Conservation (phyloP, 495 filamentous ascomycete species). For the Staphylotrichum longicolle region DNA sequence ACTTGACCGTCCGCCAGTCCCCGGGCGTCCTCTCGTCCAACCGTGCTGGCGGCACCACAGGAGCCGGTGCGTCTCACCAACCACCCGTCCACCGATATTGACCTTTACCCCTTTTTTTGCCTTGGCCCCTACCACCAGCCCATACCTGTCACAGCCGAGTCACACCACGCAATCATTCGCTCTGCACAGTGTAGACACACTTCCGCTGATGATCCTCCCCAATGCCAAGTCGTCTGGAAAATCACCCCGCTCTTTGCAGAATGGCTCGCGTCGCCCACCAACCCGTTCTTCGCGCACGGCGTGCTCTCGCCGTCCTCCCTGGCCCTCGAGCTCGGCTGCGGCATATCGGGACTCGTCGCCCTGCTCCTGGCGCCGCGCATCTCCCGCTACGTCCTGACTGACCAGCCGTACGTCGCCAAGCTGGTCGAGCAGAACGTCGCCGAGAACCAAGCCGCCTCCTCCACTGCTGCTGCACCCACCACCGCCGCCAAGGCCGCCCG, state of each 20-base stretch:
- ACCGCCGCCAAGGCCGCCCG: neutral
- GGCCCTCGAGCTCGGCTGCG: conserved; percentile 82
- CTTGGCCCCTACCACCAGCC: neutral
- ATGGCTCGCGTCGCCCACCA: conserved; percentile 67
- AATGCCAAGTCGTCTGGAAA: conserved; percentile 73
- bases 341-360: conserved; percentile 74
- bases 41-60: conserved; percentile 81
- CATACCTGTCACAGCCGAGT: neutral
- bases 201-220: neutral
- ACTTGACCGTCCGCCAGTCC: conserved; percentile 81
- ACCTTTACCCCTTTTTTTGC: neutral
- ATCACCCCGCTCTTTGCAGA: conserved; percentile 81
- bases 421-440: conserved; percentile 71
- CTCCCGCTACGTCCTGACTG: conserved; percentile 71
- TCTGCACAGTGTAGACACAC: no score
- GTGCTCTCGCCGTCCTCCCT: conserved; percentile 55
- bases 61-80: conserved; percentile 61
- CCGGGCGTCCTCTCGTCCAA: conserved; percentile 75
- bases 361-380: conserved; percentile 62
- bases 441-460: conserved; percentile 41
- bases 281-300: conserved; percentile 60
- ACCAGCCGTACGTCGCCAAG: conserved; percentile 80
- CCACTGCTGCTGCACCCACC: neutral
- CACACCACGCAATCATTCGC: neutral
- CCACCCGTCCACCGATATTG: neutral